Evolutionary conservation across 345 rosid genomes (phyloP).

Genomic region (Brassica juncea): DNA sequence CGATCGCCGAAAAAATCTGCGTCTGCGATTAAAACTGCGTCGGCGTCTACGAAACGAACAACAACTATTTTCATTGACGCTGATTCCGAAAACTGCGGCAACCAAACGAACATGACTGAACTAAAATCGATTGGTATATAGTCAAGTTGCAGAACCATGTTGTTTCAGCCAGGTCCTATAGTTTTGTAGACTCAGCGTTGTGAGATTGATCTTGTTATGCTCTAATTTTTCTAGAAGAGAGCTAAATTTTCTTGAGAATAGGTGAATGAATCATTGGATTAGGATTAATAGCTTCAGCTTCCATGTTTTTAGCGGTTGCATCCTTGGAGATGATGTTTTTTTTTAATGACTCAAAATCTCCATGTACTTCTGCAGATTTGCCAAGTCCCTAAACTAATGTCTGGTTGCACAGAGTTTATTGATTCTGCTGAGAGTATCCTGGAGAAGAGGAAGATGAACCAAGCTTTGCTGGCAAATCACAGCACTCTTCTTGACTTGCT

Average conservation of each 20-base stretch:
- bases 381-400: conserved; percentile 73
- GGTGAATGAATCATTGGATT: conserved; percentile 31
- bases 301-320: conserved; percentile 13
- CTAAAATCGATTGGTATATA: background rate
- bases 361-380: conserved; percentile 53
- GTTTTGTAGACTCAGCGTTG: background rate
- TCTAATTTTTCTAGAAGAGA: background rate
- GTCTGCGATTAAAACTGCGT: no score
- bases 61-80: no score
- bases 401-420: conserved; percentile 86
- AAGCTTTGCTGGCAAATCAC: conserved; percentile 81
- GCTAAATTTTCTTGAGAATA: background rate
- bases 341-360: background rate
- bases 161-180: background rate
- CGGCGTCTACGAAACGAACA: no score
- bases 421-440: conserved; percentile 84
- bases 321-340: background rate
- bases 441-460: conserved; percentile 95
- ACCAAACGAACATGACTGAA: no score
- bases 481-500: conserved; percentile 95
- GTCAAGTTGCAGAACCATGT: background rate
- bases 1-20: no score
- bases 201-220: conserved; percentile 1
- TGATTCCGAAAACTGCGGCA: no score
- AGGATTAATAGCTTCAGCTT: conserved; percentile 8